phyloP scores from a whole-genome alignment of 176 grass and related monocot species.

The Oryza longistaminata region DNA sequence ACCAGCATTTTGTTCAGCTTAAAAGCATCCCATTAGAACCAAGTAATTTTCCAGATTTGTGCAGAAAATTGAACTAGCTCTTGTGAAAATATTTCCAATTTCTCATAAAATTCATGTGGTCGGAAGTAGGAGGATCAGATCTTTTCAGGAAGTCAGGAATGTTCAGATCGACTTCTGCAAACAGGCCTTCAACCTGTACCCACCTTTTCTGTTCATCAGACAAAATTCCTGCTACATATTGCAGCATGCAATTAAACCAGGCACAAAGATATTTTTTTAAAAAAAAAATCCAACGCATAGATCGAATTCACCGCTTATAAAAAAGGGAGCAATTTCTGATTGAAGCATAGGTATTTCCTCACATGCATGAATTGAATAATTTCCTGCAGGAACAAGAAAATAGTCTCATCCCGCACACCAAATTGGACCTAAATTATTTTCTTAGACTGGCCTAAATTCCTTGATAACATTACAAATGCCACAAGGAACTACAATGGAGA shows the following conservation, averaged over 20 bases:
- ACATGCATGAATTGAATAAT: neutral
- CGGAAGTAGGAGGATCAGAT: too few relatives aligned
- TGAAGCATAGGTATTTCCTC: neutral
- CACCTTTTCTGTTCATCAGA: neutral
- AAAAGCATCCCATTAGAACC: too few relatives aligned
- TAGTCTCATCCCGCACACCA: neutral
- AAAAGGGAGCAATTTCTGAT: neutral
- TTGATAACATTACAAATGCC: neutral
- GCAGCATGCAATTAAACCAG: neutral
- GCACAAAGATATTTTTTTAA: neutral
- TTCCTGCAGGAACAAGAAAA: slow-evolving; percentile 2
- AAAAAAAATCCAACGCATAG: neutral
- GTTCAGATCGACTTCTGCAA: neutral
- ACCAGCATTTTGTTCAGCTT: too few relatives aligned
- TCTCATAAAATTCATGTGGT: too few relatives aligned
- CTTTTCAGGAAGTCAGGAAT: neutral
- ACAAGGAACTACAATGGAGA: neutral
- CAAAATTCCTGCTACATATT: neutral
- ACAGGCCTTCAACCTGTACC: neutral
- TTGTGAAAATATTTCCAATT: neutral
- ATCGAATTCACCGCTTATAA: neutral
- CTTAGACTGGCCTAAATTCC: neutral
- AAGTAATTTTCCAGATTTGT: neutral
- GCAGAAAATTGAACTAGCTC: neutral
- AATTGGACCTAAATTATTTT: neutral